Evolutionary conservation across 164 flowering plant species (phyloP).

Genomic region (Kingdonia uniflora): DNA sequence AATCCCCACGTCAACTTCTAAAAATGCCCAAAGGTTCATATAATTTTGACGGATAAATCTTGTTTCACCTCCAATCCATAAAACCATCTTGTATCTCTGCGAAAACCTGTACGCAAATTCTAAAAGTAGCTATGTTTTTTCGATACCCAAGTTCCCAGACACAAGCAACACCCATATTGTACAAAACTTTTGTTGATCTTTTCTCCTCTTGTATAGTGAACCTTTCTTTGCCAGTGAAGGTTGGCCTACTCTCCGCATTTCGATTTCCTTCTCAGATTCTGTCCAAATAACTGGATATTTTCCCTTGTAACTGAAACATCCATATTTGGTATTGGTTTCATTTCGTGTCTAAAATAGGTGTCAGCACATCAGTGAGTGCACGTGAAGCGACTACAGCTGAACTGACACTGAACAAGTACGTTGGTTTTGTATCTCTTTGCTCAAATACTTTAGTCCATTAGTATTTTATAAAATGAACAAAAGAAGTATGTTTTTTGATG

Average conservation of each 20-base stretch:
- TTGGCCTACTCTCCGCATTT: slow-evolving; percentile 50
- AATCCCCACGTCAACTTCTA: slow-evolving; percentile 75
- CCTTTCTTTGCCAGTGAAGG: slow-evolving; percentile 27
- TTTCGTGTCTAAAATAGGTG: too few relatives aligned
- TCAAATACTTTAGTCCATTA: too few relatives aligned
- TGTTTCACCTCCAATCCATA: slow-evolving; percentile 91
- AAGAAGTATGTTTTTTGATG: too few relatives aligned
- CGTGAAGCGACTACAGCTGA: too few relatives aligned
- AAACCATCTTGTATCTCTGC: slow-evolving; percentile 85
- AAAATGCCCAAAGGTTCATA: slow-evolving; percentile 62
- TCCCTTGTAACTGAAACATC: too few relatives aligned
- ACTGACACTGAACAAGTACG: too few relatives aligned
- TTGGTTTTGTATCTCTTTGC: too few relatives aligned
- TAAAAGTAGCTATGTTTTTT: slow-evolving; percentile 84
- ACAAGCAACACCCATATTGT: slow-evolving; percentile 91
- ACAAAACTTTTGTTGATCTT: slow-evolving; percentile 41
- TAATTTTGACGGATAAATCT: slow-evolving; percentile 82
- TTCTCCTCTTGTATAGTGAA: slow-evolving; percentile 41
- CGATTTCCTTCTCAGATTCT: slow-evolving; percentile 90
- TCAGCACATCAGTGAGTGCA: too few relatives aligned
- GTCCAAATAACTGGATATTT: slow-evolving; percentile 85
- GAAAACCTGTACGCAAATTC: slow-evolving; percentile 80
- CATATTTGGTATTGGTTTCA: too few relatives aligned
- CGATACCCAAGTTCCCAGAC: slow-evolving; percentile 86
- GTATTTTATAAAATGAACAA: too few relatives aligned